phyloP scores from a whole-genome alignment of 305 asterid genomes.

The Fraxinus floribunda region DNA sequence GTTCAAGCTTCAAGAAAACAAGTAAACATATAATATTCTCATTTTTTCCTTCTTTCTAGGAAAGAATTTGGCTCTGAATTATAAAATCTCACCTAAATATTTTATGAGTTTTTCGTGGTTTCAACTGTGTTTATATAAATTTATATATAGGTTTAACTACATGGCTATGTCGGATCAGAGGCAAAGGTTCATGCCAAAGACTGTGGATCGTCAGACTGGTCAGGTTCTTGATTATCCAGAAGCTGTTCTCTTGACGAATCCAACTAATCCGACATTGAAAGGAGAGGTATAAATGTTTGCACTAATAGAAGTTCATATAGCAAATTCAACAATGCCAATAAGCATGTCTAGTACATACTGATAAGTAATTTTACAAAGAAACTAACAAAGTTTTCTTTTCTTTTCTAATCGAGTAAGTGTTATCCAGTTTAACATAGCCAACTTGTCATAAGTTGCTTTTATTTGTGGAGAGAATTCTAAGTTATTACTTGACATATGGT shows the following conservation, averaged over 20 bases:
- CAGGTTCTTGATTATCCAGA: slow-evolving; percentile 48
- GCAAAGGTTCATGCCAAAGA: slow-evolving; percentile 65
- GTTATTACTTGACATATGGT: neutral
- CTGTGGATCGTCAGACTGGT: slow-evolving; percentile 43
- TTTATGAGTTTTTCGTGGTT: neutral
- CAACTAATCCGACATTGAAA: slow-evolving; percentile 39
- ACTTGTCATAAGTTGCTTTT: neutral
- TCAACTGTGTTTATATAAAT: neutral
- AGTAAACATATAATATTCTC: slow-evolving; percentile 20
- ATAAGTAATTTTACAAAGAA: neutral
- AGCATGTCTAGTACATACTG: neutral
- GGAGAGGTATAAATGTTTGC: slow-evolving; percentile 48
- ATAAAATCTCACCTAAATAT: neutral
- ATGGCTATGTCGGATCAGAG: slow-evolving; percentile 70
- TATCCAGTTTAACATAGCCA: neutral
- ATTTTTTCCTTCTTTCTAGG: neutral
- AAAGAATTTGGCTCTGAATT: neutral
- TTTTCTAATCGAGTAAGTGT: neutral
- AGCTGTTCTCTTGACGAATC: slow-evolving; percentile 55
- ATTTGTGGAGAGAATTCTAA: neutral
- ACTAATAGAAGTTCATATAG: neutral
- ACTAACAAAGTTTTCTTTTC: neutral
- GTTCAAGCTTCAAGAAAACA: slow-evolving; percentile 49
- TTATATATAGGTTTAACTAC: slow-evolving; percentile 44
- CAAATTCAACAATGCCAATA: neutral